Conservation (phyloP, 768 basidiomycete species). For the Kwoniella sp. region DNA sequence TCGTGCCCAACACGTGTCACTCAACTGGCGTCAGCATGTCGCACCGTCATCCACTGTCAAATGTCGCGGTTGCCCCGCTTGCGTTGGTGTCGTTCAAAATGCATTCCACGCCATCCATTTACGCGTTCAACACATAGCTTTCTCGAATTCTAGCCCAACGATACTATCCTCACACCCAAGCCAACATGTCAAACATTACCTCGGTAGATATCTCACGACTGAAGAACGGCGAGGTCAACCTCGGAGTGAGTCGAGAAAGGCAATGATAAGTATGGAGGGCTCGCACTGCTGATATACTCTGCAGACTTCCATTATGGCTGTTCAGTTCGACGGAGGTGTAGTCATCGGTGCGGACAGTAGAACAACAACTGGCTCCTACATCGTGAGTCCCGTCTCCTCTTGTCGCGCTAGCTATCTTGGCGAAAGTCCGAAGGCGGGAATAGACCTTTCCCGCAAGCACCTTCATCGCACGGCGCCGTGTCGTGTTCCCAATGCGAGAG, state of each 20-base stretch:
- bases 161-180: background rate
- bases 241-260: slow-evolving; percentile 71
- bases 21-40: background rate
- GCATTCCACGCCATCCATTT: background rate
- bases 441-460: no score
- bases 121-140: slow-evolving; percentile 1
- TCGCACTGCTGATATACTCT: slow-evolving; percentile 27
- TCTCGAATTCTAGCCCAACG: background rate
- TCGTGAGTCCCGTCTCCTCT: slow-evolving; percentile 63
- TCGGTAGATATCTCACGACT: slow-evolving; percentile 79
- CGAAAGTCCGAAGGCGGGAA: no score
- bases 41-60: slow-evolving; percentile 1
- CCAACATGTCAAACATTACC: slow-evolving; percentile 61
- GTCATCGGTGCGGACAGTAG: slow-evolving; percentile 96
- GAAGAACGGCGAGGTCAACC: slow-evolving; percentile 94
- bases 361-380: slow-evolving; percentile 95
- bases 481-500: no score
- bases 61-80: slow-evolving; percentile 1
- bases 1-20: background rate
- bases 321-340: slow-evolving; percentile 92
- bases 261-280: no score
- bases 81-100: slow-evolving; percentile 7
- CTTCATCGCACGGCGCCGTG: no score
- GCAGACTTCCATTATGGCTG: slow-evolving; percentile 99
- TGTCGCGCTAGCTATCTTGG: background rate